Conservation (phyloP, 805 yeast genomes). For the Cyberlindnera americana region DNA sequence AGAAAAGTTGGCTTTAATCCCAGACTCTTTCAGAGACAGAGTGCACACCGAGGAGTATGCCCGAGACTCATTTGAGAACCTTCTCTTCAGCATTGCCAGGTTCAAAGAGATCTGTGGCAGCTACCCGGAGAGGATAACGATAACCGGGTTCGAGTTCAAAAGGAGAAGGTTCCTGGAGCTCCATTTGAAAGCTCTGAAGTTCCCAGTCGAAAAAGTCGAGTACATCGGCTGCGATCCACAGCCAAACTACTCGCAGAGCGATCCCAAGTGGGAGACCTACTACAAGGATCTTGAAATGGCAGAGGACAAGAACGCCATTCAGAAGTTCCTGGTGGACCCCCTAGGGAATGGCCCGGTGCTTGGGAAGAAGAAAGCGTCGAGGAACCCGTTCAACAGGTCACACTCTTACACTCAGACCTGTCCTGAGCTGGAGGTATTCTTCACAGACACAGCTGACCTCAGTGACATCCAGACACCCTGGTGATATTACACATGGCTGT, state of each 20-base stretch:
- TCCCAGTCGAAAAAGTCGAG: slow-evolving; percentile 33
- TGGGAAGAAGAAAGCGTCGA: slow-evolving; percentile 41
- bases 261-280: slow-evolving; percentile 34
- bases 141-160: slow-evolving; percentile 78
- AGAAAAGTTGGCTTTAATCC: slow-evolving; percentile 25
- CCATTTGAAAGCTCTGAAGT: slow-evolving; percentile 53
- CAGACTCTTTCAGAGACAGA: slow-evolving; percentile 11
- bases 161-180: slow-evolving; percentile 49
- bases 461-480: slow-evolving; percentile 9
- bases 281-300: slow-evolving; percentile 42
- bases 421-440: slow-evolving; percentile 16
- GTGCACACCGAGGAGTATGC: slow-evolving; percentile 66
- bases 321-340: slow-evolving; percentile 52
- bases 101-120: slow-evolving; percentile 42
- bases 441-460: slow-evolving; percentile 5
- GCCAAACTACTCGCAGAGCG: slow-evolving; percentile 33
- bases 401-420: slow-evolving; percentile 34
- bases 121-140: slow-evolving; percentile 51
- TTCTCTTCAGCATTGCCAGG: slow-evolving; percentile 54
- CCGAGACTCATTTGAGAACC: slow-evolving; percentile 76
- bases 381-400: slow-evolving; percentile 54
- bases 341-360: slow-evolving; percentile 49
- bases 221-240: slow-evolving; percentile 60
- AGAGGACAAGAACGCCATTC: slow-evolving; percentile 53
- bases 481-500: too few species aligned